phyloP scores from a whole-genome alignment of 352 stramenopile genomes.

The Phytophthora tubulina region DNA sequence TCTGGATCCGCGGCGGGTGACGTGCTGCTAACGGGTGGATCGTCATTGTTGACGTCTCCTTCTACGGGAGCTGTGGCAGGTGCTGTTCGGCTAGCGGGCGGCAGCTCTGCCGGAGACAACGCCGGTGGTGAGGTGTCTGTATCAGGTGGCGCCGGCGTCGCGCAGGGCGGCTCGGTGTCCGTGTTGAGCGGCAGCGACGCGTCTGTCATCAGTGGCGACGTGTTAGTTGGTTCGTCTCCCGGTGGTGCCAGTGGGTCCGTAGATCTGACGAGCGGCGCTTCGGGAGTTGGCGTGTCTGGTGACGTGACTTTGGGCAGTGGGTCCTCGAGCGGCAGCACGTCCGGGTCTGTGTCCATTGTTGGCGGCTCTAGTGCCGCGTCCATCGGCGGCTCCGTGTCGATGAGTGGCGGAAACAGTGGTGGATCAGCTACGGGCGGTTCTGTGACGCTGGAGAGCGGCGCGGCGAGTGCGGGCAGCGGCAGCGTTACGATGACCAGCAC shows the following conservation, averaged over 20 bases:
- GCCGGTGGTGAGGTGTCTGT: slow-evolving; percentile 24
- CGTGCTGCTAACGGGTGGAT: slow-evolving; percentile 29
- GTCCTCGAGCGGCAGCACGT: neutral
- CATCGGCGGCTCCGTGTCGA: slow-evolving; percentile 8
- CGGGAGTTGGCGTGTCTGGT: slow-evolving; percentile 2
- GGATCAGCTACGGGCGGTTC: slow-evolving; percentile 7
- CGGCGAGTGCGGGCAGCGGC: slow-evolving; percentile 17
- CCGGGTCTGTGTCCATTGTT: slow-evolving; percentile 13
- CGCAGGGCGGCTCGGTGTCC: slow-evolving; percentile 16
- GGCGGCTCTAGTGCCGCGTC: slow-evolving; percentile 5
- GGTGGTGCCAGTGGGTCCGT: slow-evolving; percentile 13
- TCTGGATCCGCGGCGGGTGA: slow-evolving; percentile 22
- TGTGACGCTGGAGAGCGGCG: slow-evolving; percentile 20
- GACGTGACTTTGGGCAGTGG: slow-evolving; percentile 11
- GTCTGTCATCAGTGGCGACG: slow-evolving; percentile 22
- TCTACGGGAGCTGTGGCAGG: slow-evolving; percentile 18
- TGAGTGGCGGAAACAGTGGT: slow-evolving; percentile 11
- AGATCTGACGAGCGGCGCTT: slow-evolving; percentile 3
- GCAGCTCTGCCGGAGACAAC: slow-evolving; percentile 24
- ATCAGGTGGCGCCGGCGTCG: slow-evolving; percentile 17
- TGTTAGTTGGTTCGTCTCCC: slow-evolving; percentile 10
- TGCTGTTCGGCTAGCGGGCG: slow-evolving; percentile 20
- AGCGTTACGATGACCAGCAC: slow-evolving; percentile 6
- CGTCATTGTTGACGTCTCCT: slow-evolving; percentile 15
- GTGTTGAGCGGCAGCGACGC: slow-evolving; percentile 23